Evolutionary conservation across 208 protist genomes (phyloP), one percentile per base, ranked within the genome.

Genomic region (Zelonia costaricensis): DNA sequence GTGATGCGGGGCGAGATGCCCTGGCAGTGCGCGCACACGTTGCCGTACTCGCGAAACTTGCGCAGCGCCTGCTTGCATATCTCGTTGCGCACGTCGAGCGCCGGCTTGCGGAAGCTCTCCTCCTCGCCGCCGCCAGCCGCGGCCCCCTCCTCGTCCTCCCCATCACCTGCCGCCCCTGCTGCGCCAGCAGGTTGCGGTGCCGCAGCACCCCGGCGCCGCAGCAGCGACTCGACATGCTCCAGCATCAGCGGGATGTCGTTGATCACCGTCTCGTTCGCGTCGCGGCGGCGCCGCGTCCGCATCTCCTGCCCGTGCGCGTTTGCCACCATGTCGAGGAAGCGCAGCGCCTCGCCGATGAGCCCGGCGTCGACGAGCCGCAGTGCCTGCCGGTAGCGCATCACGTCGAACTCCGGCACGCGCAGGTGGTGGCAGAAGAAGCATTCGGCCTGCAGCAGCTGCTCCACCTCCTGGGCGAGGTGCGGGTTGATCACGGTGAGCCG

Each of bases 401-500:
- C 81, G 60, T 96, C 87, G 49, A 94, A 93, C 55, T 69, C 57
- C 3, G 90, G 78, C 15, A 69, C 78, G 31, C 90, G 90, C 36
- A 96, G 79, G 30, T 65, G 65, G 64, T 93, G 85, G 62, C 90
- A 96, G 60, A 91, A 92, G 69, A 96, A 94, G 69, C 90, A 96
- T 68, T 92, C 62, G 5, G 87, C 76, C 60, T 87, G 84, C 71
- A 94, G 69, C 61, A 96, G 76, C 70, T 71, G 62, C 60, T 91
- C 82, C 54, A 78, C 65, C 69, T 96, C 86, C 63, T 83, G 73
- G 16, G 68, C 54, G 0, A 93, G 68, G 61, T 94, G 90, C 9
- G 90, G 90, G 68, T 96, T 96, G 71, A 92, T 82, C 12, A 93
- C 80, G 58, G 69, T 76, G 35, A 96, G 54, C 42, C 69, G 81